Percentiles rank a stretch among this genome's conserved stretches.
Evolutionary conservation across 2,329 filamentous ascomycete genomes (phyloP).

Genomic region (Claviceps sp.): DNA sequence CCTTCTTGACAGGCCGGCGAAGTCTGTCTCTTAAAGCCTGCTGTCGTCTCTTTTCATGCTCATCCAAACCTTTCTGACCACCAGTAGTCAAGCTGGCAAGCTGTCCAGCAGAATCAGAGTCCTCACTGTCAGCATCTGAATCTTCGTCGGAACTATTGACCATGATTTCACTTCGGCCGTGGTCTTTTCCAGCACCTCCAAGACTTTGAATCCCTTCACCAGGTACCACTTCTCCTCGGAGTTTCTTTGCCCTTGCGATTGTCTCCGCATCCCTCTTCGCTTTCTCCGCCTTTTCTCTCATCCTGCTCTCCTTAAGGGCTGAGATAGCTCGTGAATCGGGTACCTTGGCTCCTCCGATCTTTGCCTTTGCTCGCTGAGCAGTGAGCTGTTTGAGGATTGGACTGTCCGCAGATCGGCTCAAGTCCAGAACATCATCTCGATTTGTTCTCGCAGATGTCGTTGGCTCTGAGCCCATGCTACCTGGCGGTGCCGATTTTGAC

Average conservation of each 20-base stretch:
- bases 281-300: conserved; percentile 61
- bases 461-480: conserved; percentile 13
- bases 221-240: conserved; percentile 24
- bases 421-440: conserved; percentile 32
- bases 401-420: conserved; percentile 34
- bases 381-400: conserved; percentile 34
- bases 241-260: conserved; percentile 51
- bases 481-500: conserved; percentile 35
- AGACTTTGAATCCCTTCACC: conserved; percentile 65
- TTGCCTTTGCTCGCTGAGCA: conserved; percentile 20
- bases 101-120: conserved; percentile 36
- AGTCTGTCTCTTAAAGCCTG: conserved; percentile 40
- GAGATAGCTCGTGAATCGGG: conserved; percentile 25
- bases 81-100: conserved; percentile 34
- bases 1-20: conserved; percentile 69
- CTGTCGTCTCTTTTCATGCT: conserved; percentile 31
- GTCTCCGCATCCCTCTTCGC: conserved; percentile 58
- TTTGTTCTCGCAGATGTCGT: conserved; percentile 20
- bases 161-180: conserved; percentile 80
- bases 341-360: conserved; percentile 16
- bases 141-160: conserved; percentile 71
- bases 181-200: conserved; percentile 64
- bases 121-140: conserved; percentile 51
- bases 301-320: conserved; percentile 55
- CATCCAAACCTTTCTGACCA: conserved; percentile 34